Evolutionary conservation across 139 green algal species (phyloP).

Genomic region (Coelastrella sp.): DNA sequence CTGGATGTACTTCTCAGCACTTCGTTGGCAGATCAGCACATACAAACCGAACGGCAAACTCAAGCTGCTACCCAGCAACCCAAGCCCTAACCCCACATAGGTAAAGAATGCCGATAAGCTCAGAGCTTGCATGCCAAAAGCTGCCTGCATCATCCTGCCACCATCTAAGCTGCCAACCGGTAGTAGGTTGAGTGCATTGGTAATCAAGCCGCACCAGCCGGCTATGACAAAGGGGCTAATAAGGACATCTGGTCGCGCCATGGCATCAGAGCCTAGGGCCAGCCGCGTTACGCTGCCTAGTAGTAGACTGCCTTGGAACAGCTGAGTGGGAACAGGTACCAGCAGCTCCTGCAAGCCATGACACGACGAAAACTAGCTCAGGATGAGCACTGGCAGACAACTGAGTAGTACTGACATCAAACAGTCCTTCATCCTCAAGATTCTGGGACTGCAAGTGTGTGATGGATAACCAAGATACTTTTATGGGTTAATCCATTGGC

Average conservation of each 20-base stretch:
- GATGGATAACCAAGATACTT: no score
- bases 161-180: conserved; percentile 89
- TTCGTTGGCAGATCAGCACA: conserved; percentile 89
- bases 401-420: neutral
- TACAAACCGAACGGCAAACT: conserved; percentile 90
- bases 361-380: neutral
- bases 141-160: conserved; percentile 78
- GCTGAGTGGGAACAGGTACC: conserved; percentile 82
- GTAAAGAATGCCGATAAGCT: conserved; percentile 83
- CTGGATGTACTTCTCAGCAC: conserved; percentile 80
- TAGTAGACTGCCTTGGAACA: conserved; percentile 88
- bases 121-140: conserved; percentile 72
- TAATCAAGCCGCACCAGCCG: conserved; percentile 90
- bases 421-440: no score
- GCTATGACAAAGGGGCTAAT: conserved; percentile 51
- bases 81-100: conserved; percentile 87
- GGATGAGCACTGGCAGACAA: neutral
- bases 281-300: conserved; percentile 70
- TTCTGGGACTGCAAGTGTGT: no score
- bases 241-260: conserved; percentile 32
- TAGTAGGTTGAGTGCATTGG: conserved; percentile 87
- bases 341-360: conserved; percentile 63
- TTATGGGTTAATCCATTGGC: no score
- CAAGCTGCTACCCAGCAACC: conserved; percentile 81
- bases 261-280: conserved; percentile 59